These are phyloP conservation scores for Fusarium circinatum DNA, from an alignment of 2,329 filamentous ascomycete species.

Conservation along the genomic window DNA sequence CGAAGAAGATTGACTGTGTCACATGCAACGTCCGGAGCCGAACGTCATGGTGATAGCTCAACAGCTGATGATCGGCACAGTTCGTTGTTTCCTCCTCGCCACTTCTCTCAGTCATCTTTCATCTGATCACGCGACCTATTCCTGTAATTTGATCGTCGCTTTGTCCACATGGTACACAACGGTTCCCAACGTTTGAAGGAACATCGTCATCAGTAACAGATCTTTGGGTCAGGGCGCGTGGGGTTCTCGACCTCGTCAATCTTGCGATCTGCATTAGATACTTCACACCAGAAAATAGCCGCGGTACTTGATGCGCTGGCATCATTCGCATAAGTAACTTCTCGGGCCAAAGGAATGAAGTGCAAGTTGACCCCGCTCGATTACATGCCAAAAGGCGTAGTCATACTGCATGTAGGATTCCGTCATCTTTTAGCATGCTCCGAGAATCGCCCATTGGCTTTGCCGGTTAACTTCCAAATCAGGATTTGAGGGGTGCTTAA, in stretches of 20 bases:
- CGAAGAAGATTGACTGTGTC: not conserved
- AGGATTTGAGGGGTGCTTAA: not conserved
- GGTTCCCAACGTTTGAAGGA: no score
- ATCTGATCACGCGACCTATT: not conserved
- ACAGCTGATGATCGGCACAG: not conserved
- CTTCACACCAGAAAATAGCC: not conserved
- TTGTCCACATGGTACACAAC: not conserved
- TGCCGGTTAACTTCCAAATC: not conserved
- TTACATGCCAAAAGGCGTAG: not conserved
- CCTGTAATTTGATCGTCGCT: not conserved
- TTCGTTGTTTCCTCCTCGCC: not conserved
- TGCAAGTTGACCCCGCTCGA: not conserved
- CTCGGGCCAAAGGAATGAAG: not conserved
- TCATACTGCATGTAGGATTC: not conserved
- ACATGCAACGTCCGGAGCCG: not conserved
- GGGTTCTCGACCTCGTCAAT: not conserved
- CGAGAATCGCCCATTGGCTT: not conserved
- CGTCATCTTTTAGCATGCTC: not conserved
- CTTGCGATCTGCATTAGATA: not conserved
- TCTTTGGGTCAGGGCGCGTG: not conserved
- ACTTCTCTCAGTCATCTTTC: not conserved
- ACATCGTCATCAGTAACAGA: not conserved
- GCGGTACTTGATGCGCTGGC: not conserved
- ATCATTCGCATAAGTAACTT: not conserved
- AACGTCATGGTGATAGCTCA: fast-evolving